Percentiles rank a stretch among this genome's conserved stretches.
Conservation (phyloP, 2,329 filamentous ascomycete genomes). For the Trichophyton rubrum region DNA sequence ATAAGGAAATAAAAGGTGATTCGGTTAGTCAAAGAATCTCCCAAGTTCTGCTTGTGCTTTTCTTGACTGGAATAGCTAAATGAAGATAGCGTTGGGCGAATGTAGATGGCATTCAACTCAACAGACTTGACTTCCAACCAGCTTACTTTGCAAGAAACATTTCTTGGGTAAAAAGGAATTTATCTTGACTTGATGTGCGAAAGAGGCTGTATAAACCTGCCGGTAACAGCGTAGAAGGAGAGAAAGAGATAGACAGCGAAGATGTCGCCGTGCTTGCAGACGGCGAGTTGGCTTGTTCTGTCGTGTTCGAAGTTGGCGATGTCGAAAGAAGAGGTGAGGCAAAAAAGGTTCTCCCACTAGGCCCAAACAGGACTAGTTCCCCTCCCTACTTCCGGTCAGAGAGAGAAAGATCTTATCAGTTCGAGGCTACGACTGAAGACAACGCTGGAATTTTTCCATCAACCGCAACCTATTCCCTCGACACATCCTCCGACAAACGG, state of each 20-base stretch:
- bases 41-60: constrained; percentile 1
- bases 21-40: constrained; percentile 26
- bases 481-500: background rate
- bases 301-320: background rate
- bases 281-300: background rate
- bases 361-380: background rate
- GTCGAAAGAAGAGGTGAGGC: background rate
- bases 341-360: background rate
- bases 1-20: constrained; percentile 8
- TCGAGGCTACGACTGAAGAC: background rate
- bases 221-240: background rate
- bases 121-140: constrained; percentile 14
- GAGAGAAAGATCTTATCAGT: background rate
- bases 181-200: background rate
- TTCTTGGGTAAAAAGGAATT: background rate
- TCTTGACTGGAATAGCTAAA: constrained; percentile 5
- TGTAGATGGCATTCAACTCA: constrained; percentile 2
- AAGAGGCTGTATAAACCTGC: background rate
- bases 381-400: background rate
- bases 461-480: background rate
- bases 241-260: background rate
- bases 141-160: constrained; percentile 14
- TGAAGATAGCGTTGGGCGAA: constrained; percentile 11
- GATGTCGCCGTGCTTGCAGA: background rate
- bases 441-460: background rate